Base-by-base conservation (phyloP, 768 basidiomycete species). In the Leccinum arenicola region DNA sequence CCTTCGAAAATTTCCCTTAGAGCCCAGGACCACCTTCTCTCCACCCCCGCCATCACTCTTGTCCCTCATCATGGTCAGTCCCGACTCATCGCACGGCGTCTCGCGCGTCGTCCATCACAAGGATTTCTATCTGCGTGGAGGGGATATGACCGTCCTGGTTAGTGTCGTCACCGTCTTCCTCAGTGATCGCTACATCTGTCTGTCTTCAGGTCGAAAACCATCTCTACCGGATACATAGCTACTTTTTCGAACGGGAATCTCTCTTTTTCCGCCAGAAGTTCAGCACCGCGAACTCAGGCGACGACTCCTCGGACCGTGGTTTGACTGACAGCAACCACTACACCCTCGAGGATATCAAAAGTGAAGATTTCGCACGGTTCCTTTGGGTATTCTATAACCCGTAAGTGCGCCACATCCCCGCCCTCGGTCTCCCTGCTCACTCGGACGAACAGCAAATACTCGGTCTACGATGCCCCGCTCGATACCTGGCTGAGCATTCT, bases 171-270 rank as follows among this genome's bases (percentile, higher is more conserved):
- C 38, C 35, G 8, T 14, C 38, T 29, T 25, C 50, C 15, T 49
- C 19, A 1, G 21, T 45, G 7, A 17, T 50, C 59, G 57, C 67
- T 71, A 69, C 23, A 9, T 43, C n/a, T 9, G 25, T 55, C 68
- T 51, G 19, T 55, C 69, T 52, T 19, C 63, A 88, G 87, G 82
- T 83, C 15, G 84, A 85, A 51, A 78, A 84, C 56, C 70, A 75
- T 4, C 72, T 82, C 0, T 89, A 85, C 61, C 74, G 80, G 1
- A 77, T 89, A 0, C 86, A 88, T 58, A 76, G 81, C 1, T 84
- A 81, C 48, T 87, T 88, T 52, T 86, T 89, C 40, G 76, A 78
- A n/a, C 74, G 87, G 0, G 86, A 89, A 54, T 87, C 86, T 0
- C 52, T 70, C 0, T 77, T 73, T 31, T 86, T 87, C 67, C 69